Evolutionary conservation across 805 yeast genomes (phyloP).

Genomic region (Barnettozyma pratensis): DNA sequence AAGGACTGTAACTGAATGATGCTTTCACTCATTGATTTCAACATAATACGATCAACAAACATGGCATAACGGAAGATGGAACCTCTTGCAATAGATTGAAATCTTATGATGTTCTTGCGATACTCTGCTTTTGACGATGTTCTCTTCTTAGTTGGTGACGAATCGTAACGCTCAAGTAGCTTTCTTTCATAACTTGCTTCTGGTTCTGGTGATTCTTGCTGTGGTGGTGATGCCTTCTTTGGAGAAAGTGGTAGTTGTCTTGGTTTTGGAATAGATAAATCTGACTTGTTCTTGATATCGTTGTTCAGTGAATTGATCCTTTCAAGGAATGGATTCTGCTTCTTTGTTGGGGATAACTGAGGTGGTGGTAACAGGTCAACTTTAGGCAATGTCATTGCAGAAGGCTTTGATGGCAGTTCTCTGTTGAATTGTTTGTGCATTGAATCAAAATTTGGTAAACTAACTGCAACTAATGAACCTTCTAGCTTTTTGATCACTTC

Average conservation of each 20-base stretch:
- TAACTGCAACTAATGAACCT: conserved; percentile 55
- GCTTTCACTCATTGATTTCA: conserved; percentile 51
- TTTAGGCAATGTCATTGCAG: conserved; percentile 7
- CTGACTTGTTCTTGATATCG: not conserved
- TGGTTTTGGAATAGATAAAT: not conserved
- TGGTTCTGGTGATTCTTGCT: not conserved
- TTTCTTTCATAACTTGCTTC: conserved; percentile 5
- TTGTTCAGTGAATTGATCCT: not conserved
- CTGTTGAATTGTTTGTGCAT: conserved; percentile 39
- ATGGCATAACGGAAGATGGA: conserved; percentile 57
- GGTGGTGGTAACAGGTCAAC: not conserved
- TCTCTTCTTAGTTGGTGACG: conserved; percentile 20
- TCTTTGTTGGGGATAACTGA: not conserved
- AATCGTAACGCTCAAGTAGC: conserved; percentile 12
- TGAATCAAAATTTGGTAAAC: conserved; percentile 71
- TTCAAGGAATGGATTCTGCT: conserved; percentile 18
- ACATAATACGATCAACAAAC: conserved; percentile 57
- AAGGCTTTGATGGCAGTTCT: conserved; percentile 12
- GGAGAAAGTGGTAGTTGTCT: not conserved
- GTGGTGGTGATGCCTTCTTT: not conserved
- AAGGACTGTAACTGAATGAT: conserved; percentile 44
- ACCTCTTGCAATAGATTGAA: conserved; percentile 73
- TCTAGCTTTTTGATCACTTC: conserved; percentile 69
- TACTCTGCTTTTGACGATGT: conserved; percentile 19
- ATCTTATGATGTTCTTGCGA: conserved; percentile 32